Conservation (phyloP, 2,329 filamentous ascomycete species). For the Hortaea werneckii region DNA sequence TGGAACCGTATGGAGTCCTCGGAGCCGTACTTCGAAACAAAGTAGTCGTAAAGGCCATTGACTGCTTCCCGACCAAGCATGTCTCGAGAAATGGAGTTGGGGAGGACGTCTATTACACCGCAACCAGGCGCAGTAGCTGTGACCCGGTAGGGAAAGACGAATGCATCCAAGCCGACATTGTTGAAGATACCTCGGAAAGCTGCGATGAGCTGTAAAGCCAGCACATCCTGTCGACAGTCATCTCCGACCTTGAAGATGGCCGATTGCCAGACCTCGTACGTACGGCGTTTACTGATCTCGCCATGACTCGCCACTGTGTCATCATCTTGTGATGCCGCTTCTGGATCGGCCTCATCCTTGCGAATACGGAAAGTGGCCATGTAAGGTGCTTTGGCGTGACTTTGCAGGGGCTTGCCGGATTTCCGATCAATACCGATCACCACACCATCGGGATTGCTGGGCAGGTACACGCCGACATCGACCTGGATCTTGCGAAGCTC, state of each 20-base stretch:
- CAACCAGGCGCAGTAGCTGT: constrained; percentile 95
- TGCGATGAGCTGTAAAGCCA: constrained; percentile 95
- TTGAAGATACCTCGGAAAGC: constrained; percentile 97
- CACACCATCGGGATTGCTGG: constrained; percentile 91
- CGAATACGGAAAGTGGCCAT: constrained; percentile 98
- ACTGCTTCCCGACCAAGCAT: constrained; percentile 98
- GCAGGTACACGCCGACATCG: constrained; percentile 92
- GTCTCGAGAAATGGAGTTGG: constrained; percentile 94
- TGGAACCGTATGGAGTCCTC: constrained; percentile 94
- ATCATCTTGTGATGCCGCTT: constrained; percentile 21
- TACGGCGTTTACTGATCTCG: constrained; percentile 29
- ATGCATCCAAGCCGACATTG: constrained; percentile 87
- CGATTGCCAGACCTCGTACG: constrained; percentile 94
- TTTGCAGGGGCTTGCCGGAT: constrained; percentile 93
- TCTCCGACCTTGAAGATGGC: constrained; percentile 99
- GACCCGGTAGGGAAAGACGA: constrained; percentile 92
- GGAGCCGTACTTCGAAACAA: constrained; percentile 91
- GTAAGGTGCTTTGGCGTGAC: constrained; percentile 94
- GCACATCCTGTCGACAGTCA: constrained; percentile 92
- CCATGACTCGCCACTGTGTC: constrained; percentile 19
- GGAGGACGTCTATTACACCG: constrained; percentile 94
- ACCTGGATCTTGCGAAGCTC: constrained; percentile 95
- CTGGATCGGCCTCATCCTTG: constrained; percentile 57
- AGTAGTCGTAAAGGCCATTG: constrained; percentile 97
- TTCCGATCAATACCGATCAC: constrained; percentile 97